Evolutionary conservation across 2,329 filamentous ascomycete genomes (phyloP), one percentile per base, ranked within the genome.

Genomic region (Pseudocercospora fuligena): DNA sequence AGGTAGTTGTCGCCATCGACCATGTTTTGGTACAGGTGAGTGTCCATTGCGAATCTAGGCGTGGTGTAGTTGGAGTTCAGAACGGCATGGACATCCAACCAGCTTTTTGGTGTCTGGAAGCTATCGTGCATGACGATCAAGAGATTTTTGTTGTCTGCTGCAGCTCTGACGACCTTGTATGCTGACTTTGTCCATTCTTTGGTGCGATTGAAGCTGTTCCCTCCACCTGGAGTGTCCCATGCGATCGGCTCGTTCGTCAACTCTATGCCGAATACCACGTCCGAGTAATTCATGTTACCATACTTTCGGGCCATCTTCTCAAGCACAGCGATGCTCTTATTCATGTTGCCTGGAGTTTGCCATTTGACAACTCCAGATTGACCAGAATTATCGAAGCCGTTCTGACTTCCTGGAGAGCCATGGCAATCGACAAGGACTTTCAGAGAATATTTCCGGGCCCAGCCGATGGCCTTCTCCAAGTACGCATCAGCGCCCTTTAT

Each of bases 361-460:
- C 77, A 79, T 19, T 70, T 40, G 21, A 74, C 70, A 8, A 49
- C 46, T 3, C 70, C 74, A 33, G 54, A 58, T 6, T 61, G 69
- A 12, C 76, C 76, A 46, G 72, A 77, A 66, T 75, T 73, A 36
- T 79, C 78, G 67, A 84, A 85, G 11, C 84, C 85, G 69, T 86
- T 86, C 69, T 86, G 83, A 3, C 78, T 82, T 23, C 80, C 80
- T 16, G 83, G 83, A 3, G 81, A 81, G 36, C 80, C 83, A 70
- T 85, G 84, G n/a, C 83, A 77, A 69, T 86, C 84, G 25, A 86
- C 80, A 70, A 83, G 80, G 11, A 86, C 80, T 72, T 83, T 81
- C 51, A 85, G 73, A 2, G 80, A 79, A 16, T 79, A 75, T 29
- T 74, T 73, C 9, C 80, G 72, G 2, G 83, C 83, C 83, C 83